Conservation (phyloP, 1,139 yeast genomes). For the Geotrichum histeridarum region DNA sequence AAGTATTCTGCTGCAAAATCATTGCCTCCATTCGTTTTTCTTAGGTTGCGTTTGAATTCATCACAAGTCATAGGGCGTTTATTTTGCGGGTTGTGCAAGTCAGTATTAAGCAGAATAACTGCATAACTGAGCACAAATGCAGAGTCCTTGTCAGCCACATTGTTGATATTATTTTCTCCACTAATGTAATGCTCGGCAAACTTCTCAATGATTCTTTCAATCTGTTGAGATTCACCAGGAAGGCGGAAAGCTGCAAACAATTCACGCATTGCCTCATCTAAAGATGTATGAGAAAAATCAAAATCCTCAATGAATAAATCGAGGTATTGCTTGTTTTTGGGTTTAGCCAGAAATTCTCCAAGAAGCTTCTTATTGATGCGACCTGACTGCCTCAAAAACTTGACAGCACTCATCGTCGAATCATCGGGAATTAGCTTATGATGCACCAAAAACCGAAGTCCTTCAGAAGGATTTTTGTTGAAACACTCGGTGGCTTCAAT, state of each 20-base stretch:
- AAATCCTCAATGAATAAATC: constrained; percentile 62
- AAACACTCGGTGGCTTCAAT: constrained; percentile 68
- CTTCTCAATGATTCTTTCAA: constrained; percentile 82
- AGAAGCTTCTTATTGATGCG: constrained; percentile 79
- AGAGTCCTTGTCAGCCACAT: constrained; percentile 55
- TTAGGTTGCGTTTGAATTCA: constrained; percentile 71
- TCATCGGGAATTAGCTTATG: constrained; percentile 60
- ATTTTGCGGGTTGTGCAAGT: constrained; percentile 75
- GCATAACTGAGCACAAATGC: constrained; percentile 92
- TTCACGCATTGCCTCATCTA: constrained; percentile 88
- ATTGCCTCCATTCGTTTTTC: constrained; percentile 65
- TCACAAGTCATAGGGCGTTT: constrained; percentile 79
- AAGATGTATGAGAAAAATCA: constrained; percentile 71
- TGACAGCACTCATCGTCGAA: constrained; percentile 60
- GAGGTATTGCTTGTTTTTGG: constrained; percentile 57
- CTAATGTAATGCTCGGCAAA: constrained; percentile 74
- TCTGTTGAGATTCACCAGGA: constrained; percentile 97
- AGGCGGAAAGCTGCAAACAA: constrained; percentile 78
- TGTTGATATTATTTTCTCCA: constrained; percentile 16
- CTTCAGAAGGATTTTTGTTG: constrained; percentile 73
- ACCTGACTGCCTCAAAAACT: constrained; percentile 69
- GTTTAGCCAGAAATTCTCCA: constrained; percentile 82
- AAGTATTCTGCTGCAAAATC: constrained; percentile 74
- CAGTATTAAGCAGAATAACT: constrained; percentile 87
- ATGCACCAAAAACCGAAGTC: constrained; percentile 57